A percentile compares a stretch with the other conserved stretches of the same genome.
phyloP scores from a whole-genome alignment of 345 rosid species.

The Populus pruinosa region DNA sequence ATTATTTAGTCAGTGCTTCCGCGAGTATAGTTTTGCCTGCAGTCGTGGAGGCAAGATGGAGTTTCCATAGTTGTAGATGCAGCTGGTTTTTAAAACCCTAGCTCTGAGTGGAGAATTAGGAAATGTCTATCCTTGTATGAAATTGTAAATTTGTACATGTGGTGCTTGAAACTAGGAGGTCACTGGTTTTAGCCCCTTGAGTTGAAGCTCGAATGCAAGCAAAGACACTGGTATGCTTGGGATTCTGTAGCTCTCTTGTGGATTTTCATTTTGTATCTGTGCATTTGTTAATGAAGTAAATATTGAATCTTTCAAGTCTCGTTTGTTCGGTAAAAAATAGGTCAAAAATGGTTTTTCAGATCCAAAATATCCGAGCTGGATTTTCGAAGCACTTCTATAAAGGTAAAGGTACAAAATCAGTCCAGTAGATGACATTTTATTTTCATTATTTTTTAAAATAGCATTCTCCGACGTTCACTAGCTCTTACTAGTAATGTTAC shows the following conservation, averaged over 20 bases:
- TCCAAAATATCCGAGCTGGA: no score
- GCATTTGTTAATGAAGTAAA: no score
- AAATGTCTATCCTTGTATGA: background rate
- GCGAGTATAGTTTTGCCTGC: conserved; percentile 23
- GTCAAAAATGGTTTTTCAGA: no score
- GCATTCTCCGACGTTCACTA: no score
- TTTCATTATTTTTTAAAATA: no score
- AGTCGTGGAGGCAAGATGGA: conserved; percentile 15
- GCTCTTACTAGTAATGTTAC: no score
- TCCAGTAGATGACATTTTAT: no score
- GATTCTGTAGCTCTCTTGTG: conserved; percentile 8
- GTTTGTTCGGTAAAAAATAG: no score
- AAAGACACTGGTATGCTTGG: background rate
- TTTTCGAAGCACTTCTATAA: no score
- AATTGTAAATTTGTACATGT: conserved; percentile 18
- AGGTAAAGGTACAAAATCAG: no score
- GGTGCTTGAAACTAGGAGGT: conserved; percentile 12
- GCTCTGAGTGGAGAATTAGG: background rate
- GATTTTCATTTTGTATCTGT: background rate
- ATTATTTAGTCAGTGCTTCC: conserved; percentile 9
- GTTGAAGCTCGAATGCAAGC: conserved; percentile 13
- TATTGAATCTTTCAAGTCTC: no score
- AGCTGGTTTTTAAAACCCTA: conserved; percentile 2
- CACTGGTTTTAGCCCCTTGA: conserved; percentile 8
- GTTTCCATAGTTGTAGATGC: conserved; percentile 6